Evolutionary conservation across 148 eudicot species (phyloP).

Genomic region (Diospyros lotus): DNA sequence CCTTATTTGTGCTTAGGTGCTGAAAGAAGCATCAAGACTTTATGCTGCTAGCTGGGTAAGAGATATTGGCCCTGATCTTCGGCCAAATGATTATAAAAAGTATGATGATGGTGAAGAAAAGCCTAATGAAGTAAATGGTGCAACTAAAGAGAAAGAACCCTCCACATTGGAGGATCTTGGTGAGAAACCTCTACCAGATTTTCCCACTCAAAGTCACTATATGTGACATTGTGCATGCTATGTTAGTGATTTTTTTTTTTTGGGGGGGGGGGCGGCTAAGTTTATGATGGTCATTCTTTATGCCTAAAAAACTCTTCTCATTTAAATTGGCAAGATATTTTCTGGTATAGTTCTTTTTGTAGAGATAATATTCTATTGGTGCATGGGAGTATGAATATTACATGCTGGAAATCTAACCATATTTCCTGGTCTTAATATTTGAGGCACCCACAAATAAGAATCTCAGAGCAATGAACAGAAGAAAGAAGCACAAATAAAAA

Average conservation of each 20-base stretch:
- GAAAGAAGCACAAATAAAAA: background rate
- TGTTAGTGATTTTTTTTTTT: background rate
- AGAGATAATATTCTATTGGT: background rate
- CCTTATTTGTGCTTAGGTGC: constrained; percentile 31
- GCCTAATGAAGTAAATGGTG: constrained; percentile 26
- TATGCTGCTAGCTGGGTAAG: constrained; percentile 91
- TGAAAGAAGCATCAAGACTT: constrained; percentile 78
- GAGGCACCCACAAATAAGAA: background rate
- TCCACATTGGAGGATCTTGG: constrained; percentile 85
- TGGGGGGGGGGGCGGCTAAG: background rate
- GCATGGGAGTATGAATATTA: background rate
- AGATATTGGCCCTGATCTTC: constrained; percentile 92
- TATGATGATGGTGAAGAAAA: constrained; percentile 31
- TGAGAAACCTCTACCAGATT: constrained; percentile 20
- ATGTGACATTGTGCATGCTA: background rate
- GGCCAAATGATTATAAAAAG: constrained; percentile 67
- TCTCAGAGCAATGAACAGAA: background rate
- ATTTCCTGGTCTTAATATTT: background rate
- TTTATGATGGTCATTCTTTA: background rate
- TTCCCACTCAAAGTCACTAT: background rate
- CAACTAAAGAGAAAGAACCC: constrained; percentile 45
- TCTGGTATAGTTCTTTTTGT: background rate
- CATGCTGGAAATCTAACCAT: background rate
- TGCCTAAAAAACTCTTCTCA: background rate
- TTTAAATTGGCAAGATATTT: background rate